Evolutionary conservation across 352 stramenopile genomes (phyloP).

Genomic region (Halophytophthora batemanensis): DNA sequence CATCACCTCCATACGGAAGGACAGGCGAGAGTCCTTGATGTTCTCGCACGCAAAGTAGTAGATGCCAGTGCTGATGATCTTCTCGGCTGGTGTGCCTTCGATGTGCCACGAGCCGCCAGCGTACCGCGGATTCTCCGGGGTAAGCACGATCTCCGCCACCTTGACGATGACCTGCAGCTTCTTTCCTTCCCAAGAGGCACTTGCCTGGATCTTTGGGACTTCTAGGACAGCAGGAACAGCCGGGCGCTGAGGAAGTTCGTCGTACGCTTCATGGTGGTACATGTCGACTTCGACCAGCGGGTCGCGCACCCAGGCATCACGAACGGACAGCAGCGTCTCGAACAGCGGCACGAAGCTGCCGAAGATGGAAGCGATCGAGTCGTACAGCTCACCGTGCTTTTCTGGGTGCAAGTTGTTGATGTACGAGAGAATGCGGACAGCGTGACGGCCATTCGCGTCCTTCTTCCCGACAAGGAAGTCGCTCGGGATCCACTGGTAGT

Average conservation of each 20-base stretch:
- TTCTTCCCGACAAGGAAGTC: slow-evolving; percentile 20
- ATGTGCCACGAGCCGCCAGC: slow-evolving; percentile 44
- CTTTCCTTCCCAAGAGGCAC: slow-evolving; percentile 17
- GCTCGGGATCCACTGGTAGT: slow-evolving; percentile 45
- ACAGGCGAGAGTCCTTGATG: slow-evolving; percentile 20
- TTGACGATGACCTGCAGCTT: slow-evolving; percentile 48
- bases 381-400: slow-evolving; percentile 25
- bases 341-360: slow-evolving; percentile 37
- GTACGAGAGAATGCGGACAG: slow-evolving; percentile 31
- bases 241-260: slow-evolving; percentile 9
- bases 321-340: slow-evolving; percentile 18
- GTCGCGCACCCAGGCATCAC: not conserved
- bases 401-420: slow-evolving; percentile 56
- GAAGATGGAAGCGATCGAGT: slow-evolving; percentile 29
- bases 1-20: slow-evolving; percentile 24
- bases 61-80: slow-evolving; percentile 43
- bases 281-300: slow-evolving; percentile 3
- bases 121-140: slow-evolving; percentile 35
- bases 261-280: slow-evolving; percentile 11
- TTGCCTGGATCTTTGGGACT: not conserved
- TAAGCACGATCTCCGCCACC: slow-evolving; percentile 46
- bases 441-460: not conserved
- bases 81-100: slow-evolving; percentile 37
- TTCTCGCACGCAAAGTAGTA: slow-evolving; percentile 56
- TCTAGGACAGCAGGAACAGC: slow-evolving; percentile 10